Base-by-base conservation (phyloP, 2,329 filamentous ascomycete genomes). In the Ophiostoma piceae region DNA sequence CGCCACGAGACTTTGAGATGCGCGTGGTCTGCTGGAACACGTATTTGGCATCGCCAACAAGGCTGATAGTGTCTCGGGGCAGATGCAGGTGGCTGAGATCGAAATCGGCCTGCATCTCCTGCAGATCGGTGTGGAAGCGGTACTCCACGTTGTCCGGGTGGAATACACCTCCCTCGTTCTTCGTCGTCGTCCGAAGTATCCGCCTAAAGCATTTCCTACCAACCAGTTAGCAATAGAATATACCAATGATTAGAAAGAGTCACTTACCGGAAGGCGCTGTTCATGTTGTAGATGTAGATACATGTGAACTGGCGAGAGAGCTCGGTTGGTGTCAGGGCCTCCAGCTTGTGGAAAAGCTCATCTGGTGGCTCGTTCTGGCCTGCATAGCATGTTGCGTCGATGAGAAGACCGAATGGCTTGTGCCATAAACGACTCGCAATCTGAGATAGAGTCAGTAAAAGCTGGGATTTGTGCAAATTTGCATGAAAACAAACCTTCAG, bases 241-340 rank as follows among this genome's bases (percentile, higher is more conserved):
- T 2, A 29, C 2, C 26, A 29, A 29, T 29, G 26, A 29, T 29
- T 29, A 60, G 6, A 60, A 60, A 9, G 26, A 16, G 22, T 14
- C 19, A 35, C 80, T 72, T 78, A 85, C 84, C 85, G 84, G 77
- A 89, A 90, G 12, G 87, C 84, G 75, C 86, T 90, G 74, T 91
- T 91, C 88, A 90, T 90, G 75, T 91, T 91, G 78, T 91, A 90
- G 19, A 91, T 82, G 73, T 90, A 91, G 57, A 90, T 82, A 51
- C 87, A 82, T 1, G 84, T 81, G 3, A 90, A 79, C 71, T 88
- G 85, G 68, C 82, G 82, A 1, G 84, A 82, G 64, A 90, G 77
- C 74, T 91, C 88, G 0, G 82, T 82, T 0, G 88, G 88, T 3
- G 86, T 87, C 2, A 91, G 81, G 12, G 85, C 78, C 74, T 90